Base-by-base conservation (phyloP, 2,329 filamentous ascomycete genomes). In the Penicillium digitatum region DNA sequence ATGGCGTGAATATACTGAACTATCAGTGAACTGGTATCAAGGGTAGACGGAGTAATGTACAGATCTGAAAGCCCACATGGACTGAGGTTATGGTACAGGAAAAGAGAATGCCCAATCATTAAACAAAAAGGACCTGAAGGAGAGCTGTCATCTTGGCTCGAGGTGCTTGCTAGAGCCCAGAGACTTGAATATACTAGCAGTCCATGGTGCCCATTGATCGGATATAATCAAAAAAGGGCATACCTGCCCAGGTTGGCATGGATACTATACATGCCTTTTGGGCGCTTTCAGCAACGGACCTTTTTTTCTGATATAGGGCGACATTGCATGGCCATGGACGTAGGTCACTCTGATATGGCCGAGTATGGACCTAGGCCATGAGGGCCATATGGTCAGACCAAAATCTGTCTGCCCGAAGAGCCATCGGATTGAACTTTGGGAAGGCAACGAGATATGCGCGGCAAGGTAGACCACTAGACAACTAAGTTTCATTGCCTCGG, bases 41-140 rank as follows among this genome's bases (percentile, higher is more conserved):
- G n/a, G 34, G 39, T n/a, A 44, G 20, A 32, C 18, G 20, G 20
- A 39, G 32, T 38, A 47, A 43, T 51, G 34, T 55, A 57, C 52
- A 57, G 27, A 22, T 20, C 18, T 27, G 24, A 16, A 9, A 52
- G 42, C 39, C 26, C 50, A 26, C 9, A 22, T 47, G 34, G 42
- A 48, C 24, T 31, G 32, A 10, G 7, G 5, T 16, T 34, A 52
- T 52, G 11, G 6, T 52, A 48, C 34, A 43, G 22, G 38, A 14
- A 10, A 34, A 20, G 5, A 32, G 26, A 18, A 34, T 12, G 9
- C 16, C 18, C 11, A 16, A 26, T 18, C 7, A 18, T 6, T 9
- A 12, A 26, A 48, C 8, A 16, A 31, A 24, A 16, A 2, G 29
- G 24, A 1, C 7, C 1, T 9, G 20, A 24, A 34, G 18, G n/a